Conservation (phyloP, 2,329 filamentous ascomycete genomes). For the Xylariaceae sp. region DNA sequence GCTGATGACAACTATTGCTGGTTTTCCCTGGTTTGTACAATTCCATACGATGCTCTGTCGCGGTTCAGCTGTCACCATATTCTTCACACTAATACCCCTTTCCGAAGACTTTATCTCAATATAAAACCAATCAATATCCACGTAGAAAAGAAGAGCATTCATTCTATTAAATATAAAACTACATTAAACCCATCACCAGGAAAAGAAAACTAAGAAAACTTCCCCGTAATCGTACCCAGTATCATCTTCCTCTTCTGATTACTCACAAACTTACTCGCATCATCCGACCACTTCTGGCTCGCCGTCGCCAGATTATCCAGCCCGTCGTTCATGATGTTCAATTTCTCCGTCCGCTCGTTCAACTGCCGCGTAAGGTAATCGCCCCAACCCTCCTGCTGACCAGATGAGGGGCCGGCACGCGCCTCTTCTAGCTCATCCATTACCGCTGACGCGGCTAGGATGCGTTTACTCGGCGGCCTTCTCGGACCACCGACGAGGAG, state of each 20-base stretch:
- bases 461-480: slow-evolving; percentile 80
- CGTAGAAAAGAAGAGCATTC: too few relatives aligned
- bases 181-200: background rate
- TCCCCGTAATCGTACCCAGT: slow-evolving; percentile 61
- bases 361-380: slow-evolving; percentile 82
- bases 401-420: slow-evolving; percentile 32
- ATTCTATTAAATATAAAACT: too few relatives aligned
- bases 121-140: too few relatives aligned
- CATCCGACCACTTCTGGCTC: slow-evolving; percentile 78
- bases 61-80: too few relatives aligned
- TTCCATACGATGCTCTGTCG: too few relatives aligned
- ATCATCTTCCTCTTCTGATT: slow-evolving; percentile 85
- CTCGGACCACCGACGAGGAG: slow-evolving; percentile 84
- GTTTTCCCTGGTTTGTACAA: too few relatives aligned
- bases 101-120: too few relatives aligned
- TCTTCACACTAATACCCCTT: too few relatives aligned
- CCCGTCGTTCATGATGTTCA: slow-evolving; percentile 75
- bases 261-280: slow-evolving; percentile 79
- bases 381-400: slow-evolving; percentile 57
- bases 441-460: slow-evolving; percentile 71
- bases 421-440: slow-evolving; percentile 58
- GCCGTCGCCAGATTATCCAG: slow-evolving; percentile 79
- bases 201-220: slow-evolving; percentile 38
- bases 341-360: slow-evolving; percentile 82
- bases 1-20: too few relatives aligned